Base-by-base conservation (phyloP, 106 monocot genomes). In the Xerophyta viscosa region DNA sequence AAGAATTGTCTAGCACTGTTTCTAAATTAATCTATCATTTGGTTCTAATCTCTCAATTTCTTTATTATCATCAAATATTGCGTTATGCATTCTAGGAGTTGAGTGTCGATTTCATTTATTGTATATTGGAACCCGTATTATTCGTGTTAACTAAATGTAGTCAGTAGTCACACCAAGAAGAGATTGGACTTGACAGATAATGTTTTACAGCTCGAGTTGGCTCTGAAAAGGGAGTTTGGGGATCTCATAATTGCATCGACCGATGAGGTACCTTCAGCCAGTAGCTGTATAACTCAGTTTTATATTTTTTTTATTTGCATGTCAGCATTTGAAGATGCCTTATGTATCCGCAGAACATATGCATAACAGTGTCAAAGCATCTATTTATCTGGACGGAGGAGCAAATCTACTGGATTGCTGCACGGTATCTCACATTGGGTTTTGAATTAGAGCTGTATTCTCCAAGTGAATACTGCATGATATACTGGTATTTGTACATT, bases 401-500 rank as follows among this genome's bases (percentile, higher is more conserved):
- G 59, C 79, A 86, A 37, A 86, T 79, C 13, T 98, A 74, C 58
- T 98, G 98, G 98, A 83, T 90, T 73, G 89, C 98, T 56, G 86
- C 82, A 37, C 76, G 90, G 55, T 98, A 86, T 68, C 70, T 98
- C 21, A 73, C 55, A 42, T 66, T 98, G 64, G 98, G 98, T 37
- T 98, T 98, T 61, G 79, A 98, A 59, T 48, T 98, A 53, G 90
- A 98, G 49, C 77, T 98, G 15, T 98, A 86, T 62, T 77, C 78
- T 65, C 61, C 90, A 20, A 36, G 49, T 29, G 98, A 90, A 56
- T 98, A 86, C 52, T 90, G 86, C 69, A 98, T 98, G 98, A 77
- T 98, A 17, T 98, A 98, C 63, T 98, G 98, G 98, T 90, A 98
- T 56, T 73, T 98, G 90, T 80, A 82, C 64, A 69, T 90, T 20